Base-by-base conservation (phyloP, 441 rosid genomes). In the Gossypium gossypioides region DNA sequence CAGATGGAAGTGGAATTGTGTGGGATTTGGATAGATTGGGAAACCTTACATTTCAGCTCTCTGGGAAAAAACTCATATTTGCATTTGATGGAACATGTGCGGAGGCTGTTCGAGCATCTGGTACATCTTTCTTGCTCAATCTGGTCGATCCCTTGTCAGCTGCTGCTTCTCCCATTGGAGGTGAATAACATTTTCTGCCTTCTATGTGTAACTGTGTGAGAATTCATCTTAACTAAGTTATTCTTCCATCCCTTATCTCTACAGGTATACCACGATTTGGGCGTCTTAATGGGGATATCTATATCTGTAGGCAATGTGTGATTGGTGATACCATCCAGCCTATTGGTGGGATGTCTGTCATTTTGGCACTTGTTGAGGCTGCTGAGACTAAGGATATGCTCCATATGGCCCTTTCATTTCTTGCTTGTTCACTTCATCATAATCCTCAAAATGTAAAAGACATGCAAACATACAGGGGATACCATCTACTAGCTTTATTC, bases 151-250 rank as follows among this genome's bases (percentile, higher is more conserved):
- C 99, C 46, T 80, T 86, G 90, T 94, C 99, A 13, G 99, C 99
- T 40, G 99, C 99, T 75, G 96, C 99, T 82, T 96, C 99, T 84
- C 98, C 98, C 72, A 94, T 96, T 40, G 98, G 99, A 66, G 99
- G 99, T 92, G 80, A 75, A 84, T 80, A 37, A 46, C 58, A 1
- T 57, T 58, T 27, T 68, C 46, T 50, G 37, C 19, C 22, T 40
- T 67, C 21, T 21, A 55, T 64, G 18, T 55, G 68, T 59, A 50
- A 64, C 22, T n/a, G 0, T 16, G 7, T 29, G 46, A 25, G 48
- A 21, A 34, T 50, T 50, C 0, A 21, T 48, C 68, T 61, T 21
- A 69, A 22, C 56, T 54, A 54, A 73, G 64, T 50, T 32, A 2
- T 58, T 61, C 54, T 32, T 37, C 5, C 48, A 3, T 76, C 69